Evolutionary conservation across 75 land plant genomes (phyloP).

Genomic region (Pinus taeda): DNA sequence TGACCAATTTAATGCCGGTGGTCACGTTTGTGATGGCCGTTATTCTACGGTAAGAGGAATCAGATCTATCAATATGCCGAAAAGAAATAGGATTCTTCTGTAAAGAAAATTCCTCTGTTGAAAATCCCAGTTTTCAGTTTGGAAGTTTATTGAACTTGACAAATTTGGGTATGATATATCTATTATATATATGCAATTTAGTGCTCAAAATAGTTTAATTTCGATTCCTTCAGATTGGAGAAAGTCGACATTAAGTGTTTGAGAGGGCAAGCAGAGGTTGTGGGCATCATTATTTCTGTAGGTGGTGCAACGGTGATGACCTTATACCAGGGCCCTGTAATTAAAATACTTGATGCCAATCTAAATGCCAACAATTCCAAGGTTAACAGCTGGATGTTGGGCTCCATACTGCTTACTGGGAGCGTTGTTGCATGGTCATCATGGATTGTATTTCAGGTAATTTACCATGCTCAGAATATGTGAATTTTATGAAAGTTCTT

Average conservation of each 20-base stretch:
- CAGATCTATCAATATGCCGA: not conserved
- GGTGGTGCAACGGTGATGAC: conserved; percentile 26
- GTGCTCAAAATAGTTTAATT: not conserved
- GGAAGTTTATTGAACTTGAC: not conserved
- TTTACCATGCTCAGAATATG: too few relatives aligned
- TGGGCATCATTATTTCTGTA: conserved; percentile 22
- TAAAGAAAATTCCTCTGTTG: not conserved
- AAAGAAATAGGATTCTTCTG: not conserved
- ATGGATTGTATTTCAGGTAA: conserved; percentile 1
- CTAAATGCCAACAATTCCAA: not conserved
- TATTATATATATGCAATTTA: too few relatives aligned
- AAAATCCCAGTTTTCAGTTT: not conserved
- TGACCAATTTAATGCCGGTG: conserved; percentile 23
- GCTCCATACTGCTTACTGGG: not conserved
- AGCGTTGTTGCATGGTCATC: not conserved
- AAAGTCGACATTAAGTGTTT: conserved; percentile 19
- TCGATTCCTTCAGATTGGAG: conserved; percentile 15
- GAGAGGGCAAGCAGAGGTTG: conserved; percentile 24
- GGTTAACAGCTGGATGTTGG: not conserved
- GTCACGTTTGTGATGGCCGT: conserved; percentile 27
- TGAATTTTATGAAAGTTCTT: not conserved
- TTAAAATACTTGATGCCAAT: not conserved
- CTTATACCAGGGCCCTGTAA: conserved; percentile 17
- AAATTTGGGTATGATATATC: too few relatives aligned
- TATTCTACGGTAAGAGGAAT: conserved; percentile 13